Conservation (phyloP, 495 filamentous ascomycete species). For the Hypoxylon intermedium region DNA sequence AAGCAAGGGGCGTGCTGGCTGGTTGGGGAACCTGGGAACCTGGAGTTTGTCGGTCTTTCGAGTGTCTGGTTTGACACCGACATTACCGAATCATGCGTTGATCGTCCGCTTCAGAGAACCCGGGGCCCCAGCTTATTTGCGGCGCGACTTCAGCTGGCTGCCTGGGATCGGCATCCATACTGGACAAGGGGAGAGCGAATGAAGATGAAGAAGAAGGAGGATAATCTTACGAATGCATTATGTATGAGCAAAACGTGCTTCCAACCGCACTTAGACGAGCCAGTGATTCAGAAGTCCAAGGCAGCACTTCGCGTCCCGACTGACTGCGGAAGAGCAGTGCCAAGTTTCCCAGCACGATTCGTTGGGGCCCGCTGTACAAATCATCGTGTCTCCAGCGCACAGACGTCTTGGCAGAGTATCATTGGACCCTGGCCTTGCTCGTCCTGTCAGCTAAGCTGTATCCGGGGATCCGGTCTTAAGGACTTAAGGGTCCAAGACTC, state of each 20-base stretch:
- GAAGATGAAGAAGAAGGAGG: too few species aligned
- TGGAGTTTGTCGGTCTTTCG: too few species aligned
- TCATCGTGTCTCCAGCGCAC: slow-evolving; percentile 19
- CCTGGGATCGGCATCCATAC: too few species aligned
- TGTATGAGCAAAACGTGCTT: not conserved
- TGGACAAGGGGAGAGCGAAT: too few species aligned
- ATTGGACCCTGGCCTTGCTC: slow-evolving; percentile 12
- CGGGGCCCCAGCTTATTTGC: too few species aligned
- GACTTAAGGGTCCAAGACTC: slow-evolving; percentile 13
- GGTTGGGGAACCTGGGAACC: too few species aligned
- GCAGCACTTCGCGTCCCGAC: not conserved
- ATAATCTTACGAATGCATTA: not conserved
- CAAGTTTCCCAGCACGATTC: slow-evolving; percentile 27
- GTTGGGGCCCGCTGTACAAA: slow-evolving; percentile 24
- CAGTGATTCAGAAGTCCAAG: not conserved
- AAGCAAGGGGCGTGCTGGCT: too few species aligned
- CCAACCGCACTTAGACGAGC: too few species aligned
- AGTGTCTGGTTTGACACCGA: too few species aligned
- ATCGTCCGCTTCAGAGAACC: too few species aligned
- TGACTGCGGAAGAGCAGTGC: slow-evolving; percentile 14
- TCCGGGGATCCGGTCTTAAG: slow-evolving; percentile 19
- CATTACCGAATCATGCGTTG: too few species aligned
- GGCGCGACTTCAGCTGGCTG: too few species aligned
- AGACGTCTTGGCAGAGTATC: not conserved
- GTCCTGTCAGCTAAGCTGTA: slow-evolving; percentile 12